phyloP scores from a whole-genome alignment of 768 basidiomycete species.

The Fomitopsis serialis region DNA sequence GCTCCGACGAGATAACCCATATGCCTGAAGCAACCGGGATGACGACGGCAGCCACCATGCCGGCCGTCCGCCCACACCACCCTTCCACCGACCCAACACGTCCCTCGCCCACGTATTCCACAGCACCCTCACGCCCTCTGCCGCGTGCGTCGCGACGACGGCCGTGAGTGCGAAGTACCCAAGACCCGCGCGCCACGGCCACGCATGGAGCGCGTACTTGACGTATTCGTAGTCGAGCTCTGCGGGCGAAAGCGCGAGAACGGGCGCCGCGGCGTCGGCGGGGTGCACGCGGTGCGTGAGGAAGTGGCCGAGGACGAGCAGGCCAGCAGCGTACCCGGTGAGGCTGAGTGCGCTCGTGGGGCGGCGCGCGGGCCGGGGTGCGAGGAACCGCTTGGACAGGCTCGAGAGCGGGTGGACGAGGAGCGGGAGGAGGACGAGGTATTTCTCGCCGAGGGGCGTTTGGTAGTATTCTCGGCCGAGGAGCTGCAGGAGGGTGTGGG shows the following conservation, averaged over 20 bases:
- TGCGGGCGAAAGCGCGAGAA: conserved; percentile 58
- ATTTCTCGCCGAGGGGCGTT: conserved; percentile 58
- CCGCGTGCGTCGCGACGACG: conserved; percentile 52
- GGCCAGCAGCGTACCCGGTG: conserved; percentile 56
- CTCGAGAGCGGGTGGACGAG: conserved; percentile 56
- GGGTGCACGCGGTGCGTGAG: conserved; percentile 61
- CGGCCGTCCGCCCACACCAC: conserved; percentile 23
- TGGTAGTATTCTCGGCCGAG: conserved; percentile 87
- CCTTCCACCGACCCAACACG: conserved; percentile 18
- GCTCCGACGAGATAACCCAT: conserved; percentile 48
- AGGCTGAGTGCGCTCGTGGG: conserved; percentile 43
- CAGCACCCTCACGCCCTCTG: conserved; percentile 54
- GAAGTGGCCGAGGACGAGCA: conserved; percentile 67
- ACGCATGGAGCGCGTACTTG: conserved; percentile 58
- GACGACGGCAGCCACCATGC: conserved; percentile 31
- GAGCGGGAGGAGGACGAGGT: conserved; percentile 66
- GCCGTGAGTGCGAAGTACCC: conserved; percentile 60
- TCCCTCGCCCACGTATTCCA: conserved; percentile 43
- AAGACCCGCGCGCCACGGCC: conserved; percentile 57
- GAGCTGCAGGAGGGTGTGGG: conserved; percentile 37
- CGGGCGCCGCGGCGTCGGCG: conserved; percentile 37
- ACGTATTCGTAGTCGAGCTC: conserved; percentile 85
- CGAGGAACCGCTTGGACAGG: conserved; percentile 51
- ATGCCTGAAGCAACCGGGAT: conserved; percentile 56
- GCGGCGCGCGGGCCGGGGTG: conserved; percentile 30